Base-by-base conservation (phyloP, 2,329 filamentous ascomycete genomes). In the Colletotrichum sp. region DNA sequence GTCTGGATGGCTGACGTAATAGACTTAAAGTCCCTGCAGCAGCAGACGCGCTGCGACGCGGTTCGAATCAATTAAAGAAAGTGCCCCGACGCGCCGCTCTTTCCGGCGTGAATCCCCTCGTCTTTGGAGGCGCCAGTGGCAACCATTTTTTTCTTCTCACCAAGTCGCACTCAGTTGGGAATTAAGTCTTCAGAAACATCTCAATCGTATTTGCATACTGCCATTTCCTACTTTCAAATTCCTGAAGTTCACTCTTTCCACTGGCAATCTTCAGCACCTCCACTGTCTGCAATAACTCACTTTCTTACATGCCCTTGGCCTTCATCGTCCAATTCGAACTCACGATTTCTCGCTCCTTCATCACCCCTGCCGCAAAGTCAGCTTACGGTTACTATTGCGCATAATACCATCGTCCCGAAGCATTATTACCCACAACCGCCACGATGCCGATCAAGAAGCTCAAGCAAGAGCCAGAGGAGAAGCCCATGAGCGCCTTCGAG, bases 401-500 rank as follows among this genome's bases (percentile, higher is more conserved):
- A 61, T 32, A 58, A 24, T 58, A 0, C 0, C 28, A 61, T 5
- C 43, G 26, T 58, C 48, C 55, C 30, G 9, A 56, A 5, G 5
- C 9, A 5, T 18, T 18, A 8, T 3, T 13, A 66, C 60, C 75
- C 66, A 34, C 83, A 62, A 43, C 21, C 18, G 60, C 36, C 36
- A 24, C 1, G 5, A 91, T 92, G 89, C 83, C 89, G 3, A 82
- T 86, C 3, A 84, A 85, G 18, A 86, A 83, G 26, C 85, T 78
- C 8, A 80, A 81, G 48, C 77, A 87, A 61, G 83, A 84, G 15
- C 89, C 80, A 83, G 86, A 88, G 55, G 83, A 84, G 5, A 89
- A 80, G 83, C 86, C 34, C 43, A 87, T 97, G 79, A 97, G 94
- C 84, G 95, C 95, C 52, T 98, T 98, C 84, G 96, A 98, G 88